Base-by-base conservation (phyloP, 768 basidiomycete species). In the Boletus tylopilopsis region DNA sequence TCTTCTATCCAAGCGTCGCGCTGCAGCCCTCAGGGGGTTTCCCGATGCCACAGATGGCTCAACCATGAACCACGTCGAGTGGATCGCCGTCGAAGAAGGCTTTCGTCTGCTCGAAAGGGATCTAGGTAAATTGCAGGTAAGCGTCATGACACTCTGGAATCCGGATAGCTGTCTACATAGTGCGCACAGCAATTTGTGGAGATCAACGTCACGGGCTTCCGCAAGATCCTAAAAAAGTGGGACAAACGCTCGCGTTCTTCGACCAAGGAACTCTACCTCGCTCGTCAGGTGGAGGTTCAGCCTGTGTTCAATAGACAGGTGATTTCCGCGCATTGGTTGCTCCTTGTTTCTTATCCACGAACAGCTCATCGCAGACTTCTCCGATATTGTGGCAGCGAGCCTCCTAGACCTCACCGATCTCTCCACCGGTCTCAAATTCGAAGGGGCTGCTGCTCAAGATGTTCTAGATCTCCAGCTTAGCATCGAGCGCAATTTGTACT, bases 221-320 rank as follows among this genome's bases (percentile, higher is more conserved):
- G 94, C 38, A 98, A 98, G 68, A 97, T 98, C 41, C 70, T 97
- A 53, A 98, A 99, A 65, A 99, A 99, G 67, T 99, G 92, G 79
- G 96, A 98, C 71, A 99, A 98, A 70, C 81, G 92, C 40, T 93
- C 93, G 32, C 96, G 85, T 36, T 93, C 90, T 2, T 84, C 86
- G 19, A 98, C 90, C n/a, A 97, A 94, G 64, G 96, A 99, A 63
- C 77, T 98, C 5, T 98, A 98, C 69, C 81, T 99, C 18, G 82
- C 90, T 39, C 83, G 96, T 25, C 96, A 98, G 66, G 94, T 99
- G 2, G 96, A 99, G 57, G 90, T 98, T n/a, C 96, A 98, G 60
- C 96, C 94, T 1, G 93, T 94, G 36, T 97, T 97, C 71, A 94
- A 97, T 64, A 76, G 94, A 70, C 92, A 94, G 75, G 90, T 88